These are phyloP conservation scores for Pecoramyces ruminantium DNA, from an alignment of 192 early-diverging fungal genomes.

Conservation along the genomic window DNA sequence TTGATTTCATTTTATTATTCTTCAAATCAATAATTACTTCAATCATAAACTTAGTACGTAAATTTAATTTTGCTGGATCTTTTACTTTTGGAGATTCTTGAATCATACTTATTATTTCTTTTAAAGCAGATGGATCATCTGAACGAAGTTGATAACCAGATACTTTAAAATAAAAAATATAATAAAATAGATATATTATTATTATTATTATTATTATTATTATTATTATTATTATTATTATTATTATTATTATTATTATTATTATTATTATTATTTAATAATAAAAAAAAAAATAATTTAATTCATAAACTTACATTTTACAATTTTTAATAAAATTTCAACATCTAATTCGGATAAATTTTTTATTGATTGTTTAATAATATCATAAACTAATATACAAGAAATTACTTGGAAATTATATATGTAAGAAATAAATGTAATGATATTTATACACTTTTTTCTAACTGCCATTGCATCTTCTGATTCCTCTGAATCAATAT, in stretches of 20 bases:
- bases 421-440: constrained; percentile 61
- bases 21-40: constrained; percentile 86
- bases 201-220: neutral
- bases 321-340: constrained; percentile 68
- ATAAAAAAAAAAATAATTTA: no score
- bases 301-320: constrained; percentile 33
- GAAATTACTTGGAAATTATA: constrained; percentile 73
- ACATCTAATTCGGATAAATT: constrained; percentile 69
- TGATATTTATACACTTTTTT: constrained; percentile 64
- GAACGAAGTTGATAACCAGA: constrained; percentile 68
- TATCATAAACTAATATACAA: constrained; percentile 75
- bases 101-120: constrained; percentile 70
- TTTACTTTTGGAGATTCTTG: constrained; percentile 28
- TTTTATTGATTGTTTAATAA: constrained; percentile 50
- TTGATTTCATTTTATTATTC: constrained; percentile 70
- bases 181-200: no score
- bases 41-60: constrained; percentile 79
- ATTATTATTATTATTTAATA: neutral
- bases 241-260: no score
- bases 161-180: constrained; percentile 14
- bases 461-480: constrained; percentile 17
- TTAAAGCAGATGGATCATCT: constrained; percentile 82
- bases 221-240: neutral
- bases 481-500: neutral
- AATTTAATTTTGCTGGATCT: constrained; percentile 15